These are phyloP conservation scores for Pseudopithomyces maydicus DNA, from an alignment of 2,329 filamentous ascomycete genomes.

Conservation along the genomic window DNA sequence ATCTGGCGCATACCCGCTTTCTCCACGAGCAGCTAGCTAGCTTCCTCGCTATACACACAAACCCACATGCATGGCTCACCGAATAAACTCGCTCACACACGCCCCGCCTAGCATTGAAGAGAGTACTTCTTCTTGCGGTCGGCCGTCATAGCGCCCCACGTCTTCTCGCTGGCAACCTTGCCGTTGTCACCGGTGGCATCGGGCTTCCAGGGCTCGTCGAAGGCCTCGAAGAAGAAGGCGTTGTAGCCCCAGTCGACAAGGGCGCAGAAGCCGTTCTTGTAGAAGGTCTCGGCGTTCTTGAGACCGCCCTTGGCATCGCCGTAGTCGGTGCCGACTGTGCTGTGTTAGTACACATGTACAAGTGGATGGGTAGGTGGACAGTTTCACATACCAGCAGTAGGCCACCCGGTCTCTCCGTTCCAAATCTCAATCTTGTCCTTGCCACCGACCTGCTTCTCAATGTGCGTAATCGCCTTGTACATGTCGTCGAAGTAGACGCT, in stretches of 20 bases:
- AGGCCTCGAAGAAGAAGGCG: slow-evolving; percentile 75
- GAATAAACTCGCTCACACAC: too few species aligned
- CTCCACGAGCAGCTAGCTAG: too few species aligned
- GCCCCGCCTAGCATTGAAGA: slow-evolving; percentile 47
- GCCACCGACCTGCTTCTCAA: slow-evolving; percentile 63
- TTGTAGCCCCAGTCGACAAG: slow-evolving; percentile 69
- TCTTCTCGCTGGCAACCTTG: slow-evolving; percentile 64
- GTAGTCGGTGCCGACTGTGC: slow-evolving; percentile 64
- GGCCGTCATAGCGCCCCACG: slow-evolving; percentile 71
- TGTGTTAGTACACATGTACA: slow-evolving; percentile 14
- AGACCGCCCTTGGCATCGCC: slow-evolving; percentile 64
- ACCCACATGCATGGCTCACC: not conserved
- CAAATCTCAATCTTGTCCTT: slow-evolving; percentile 63
- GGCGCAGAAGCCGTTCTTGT: slow-evolving; percentile 65
- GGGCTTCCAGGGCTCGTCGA: slow-evolving; percentile 75
- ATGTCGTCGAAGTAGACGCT: slow-evolving; percentile 71
- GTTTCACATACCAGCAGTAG: slow-evolving; percentile 55
- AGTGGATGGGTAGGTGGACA: not conserved
- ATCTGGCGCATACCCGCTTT: not conserved
- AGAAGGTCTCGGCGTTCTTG: slow-evolving; percentile 65
- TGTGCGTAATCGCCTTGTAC: slow-evolving; percentile 65
- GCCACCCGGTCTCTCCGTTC: slow-evolving; percentile 73
- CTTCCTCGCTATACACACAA: not conserved
- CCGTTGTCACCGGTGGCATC: slow-evolving; percentile 67
- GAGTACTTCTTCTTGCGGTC: slow-evolving; percentile 64